Conservation (phyloP, 2,329 filamentous ascomycete species). For the Penicillium sp. region DNA sequence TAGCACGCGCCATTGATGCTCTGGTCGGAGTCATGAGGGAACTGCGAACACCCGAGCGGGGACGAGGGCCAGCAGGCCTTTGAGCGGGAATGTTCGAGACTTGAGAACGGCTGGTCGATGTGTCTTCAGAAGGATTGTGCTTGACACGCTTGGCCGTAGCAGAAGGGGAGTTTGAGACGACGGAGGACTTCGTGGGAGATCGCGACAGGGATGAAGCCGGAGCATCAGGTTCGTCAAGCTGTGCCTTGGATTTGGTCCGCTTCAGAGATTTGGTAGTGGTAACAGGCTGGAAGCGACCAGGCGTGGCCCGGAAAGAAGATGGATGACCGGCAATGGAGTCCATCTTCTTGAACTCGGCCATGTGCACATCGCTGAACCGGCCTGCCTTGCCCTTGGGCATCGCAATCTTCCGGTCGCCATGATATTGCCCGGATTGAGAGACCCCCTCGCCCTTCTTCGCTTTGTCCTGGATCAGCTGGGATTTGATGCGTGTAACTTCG, state of each 20-base stretch:
- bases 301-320: conserved; percentile 60
- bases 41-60: conserved; percentile 46
- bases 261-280: conserved; percentile 44
- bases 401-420: conserved; percentile 65
- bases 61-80: conserved; percentile 26
- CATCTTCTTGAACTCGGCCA: conserved; percentile 93
- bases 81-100: conserved; percentile 17
- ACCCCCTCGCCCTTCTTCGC: conserved; percentile 52
- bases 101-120: conserved; percentile 53
- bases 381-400: conserved; percentile 70
- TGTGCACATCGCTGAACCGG: conserved; percentile 79
- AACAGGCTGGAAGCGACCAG: conserved; percentile 41
- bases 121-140: conserved; percentile 62
- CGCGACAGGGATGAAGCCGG: conserved; percentile 39
- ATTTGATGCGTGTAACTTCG: conserved; percentile 66
- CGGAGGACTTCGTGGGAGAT: conserved; percentile 25
- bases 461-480: conserved; percentile 58
- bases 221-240: conserved; percentile 56
- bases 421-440: conserved; percentile 39
- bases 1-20: conserved; percentile 60
- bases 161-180: conserved; percentile 29
- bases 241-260: conserved; percentile 56
- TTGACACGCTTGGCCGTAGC: conserved; percentile 66
- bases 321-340: conserved; percentile 86
- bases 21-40: conserved; percentile 74